Conservation (phyloP, 148 eudicot genomes). For the Pharnaceum exiguum region DNA sequence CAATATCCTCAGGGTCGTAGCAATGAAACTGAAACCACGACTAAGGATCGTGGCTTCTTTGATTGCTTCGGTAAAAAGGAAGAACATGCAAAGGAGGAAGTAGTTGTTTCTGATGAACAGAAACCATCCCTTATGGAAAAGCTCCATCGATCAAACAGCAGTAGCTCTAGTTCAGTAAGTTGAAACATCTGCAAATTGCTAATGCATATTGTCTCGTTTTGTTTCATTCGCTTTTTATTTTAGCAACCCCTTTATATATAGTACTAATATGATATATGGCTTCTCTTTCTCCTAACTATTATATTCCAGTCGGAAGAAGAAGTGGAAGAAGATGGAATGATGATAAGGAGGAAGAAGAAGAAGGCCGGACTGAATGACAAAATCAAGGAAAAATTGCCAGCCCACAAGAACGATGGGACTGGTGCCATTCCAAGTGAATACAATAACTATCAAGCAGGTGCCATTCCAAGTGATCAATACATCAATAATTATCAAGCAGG, state of each 20-base stretch:
- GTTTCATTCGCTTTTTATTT: background rate
- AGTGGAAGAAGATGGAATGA: conserved; percentile 32
- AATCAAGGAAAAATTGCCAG: conserved; percentile 22
- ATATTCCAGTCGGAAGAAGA: conserved; percentile 28
- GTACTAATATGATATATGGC: background rate
- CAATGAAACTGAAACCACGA: conserved; percentile 15
- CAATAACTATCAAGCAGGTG: background rate
- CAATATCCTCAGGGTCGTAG: conserved; percentile 17
- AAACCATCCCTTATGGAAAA: conserved; percentile 35
- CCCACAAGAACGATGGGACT: conserved; percentile 16
- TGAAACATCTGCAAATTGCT: too few relatives aligned
- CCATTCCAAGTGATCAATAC: too few relatives aligned
- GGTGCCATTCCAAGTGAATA: background rate
- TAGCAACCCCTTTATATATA: background rate
- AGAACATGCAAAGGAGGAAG: conserved; percentile 21
- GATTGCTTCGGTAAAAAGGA: conserved; percentile 52
- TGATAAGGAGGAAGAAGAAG: conserved; percentile 37
- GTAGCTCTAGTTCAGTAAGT: conserved; percentile 52
- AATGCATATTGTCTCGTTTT: background rate
- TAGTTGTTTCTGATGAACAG: conserved; percentile 15
- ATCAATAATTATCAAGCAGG: too few relatives aligned
- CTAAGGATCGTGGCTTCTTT: conserved; percentile 39
- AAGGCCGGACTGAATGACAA: too few relatives aligned
- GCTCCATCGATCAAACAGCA: conserved; percentile 37
- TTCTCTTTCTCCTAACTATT: background rate